Evolutionary conservation across 2,329 filamentous ascomycete species (phyloP), one percentile per base, ranked within the genome.

Genomic region (Neonectria ditissima): DNA sequence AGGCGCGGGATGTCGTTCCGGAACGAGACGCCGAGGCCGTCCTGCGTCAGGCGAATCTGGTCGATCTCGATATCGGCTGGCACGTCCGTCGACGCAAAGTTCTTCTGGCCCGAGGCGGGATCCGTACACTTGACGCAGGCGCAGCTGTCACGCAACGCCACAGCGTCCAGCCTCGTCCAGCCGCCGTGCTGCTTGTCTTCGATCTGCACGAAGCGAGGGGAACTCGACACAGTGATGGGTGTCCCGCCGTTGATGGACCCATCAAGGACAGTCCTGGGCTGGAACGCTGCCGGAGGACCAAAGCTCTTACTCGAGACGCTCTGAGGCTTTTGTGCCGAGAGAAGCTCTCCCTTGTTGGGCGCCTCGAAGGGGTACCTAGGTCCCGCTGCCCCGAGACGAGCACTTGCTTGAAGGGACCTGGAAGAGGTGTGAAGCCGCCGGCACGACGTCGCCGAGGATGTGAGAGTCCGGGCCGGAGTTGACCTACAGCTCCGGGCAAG

Each of bases 21-120:
- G 89, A 92, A 96, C n/a, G 79, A 74, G 8, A 95, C 77, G 20
- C 82, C 79, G 13, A 93, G 77, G 1, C 79, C 78, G 18, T 82
- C 78, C 0, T 79, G 69, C 16, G 69, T 68, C 1, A 76, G 55
- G 2, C 70, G 65, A 30, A 80, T 78, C 2, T 65, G 30, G 4
- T 69, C 63, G 20, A 83, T 73, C 13, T 65, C 53, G 28, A 83
- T 78, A 11, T 71, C 51, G 2, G 66, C 24, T 6, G 78, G 77
- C 5, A 86, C 76, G 32, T 83, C 79, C 28, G 77, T 76, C 4
- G 80, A 82, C 1, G 79, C 77, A 69, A 83, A 85, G 63, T 78
- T 85, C 74, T 88, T 87, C 65, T 90, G 87, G 47, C 86, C 87
- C 1, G 88, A 89, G n/a, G 85, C 80, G 1, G 80, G 78, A 65